Percentiles rank a stretch among this genome's conserved stretches.
Evolutionary conservation across 305 asterid species (phyloP).

Genomic region (Petunia hybrid): DNA sequence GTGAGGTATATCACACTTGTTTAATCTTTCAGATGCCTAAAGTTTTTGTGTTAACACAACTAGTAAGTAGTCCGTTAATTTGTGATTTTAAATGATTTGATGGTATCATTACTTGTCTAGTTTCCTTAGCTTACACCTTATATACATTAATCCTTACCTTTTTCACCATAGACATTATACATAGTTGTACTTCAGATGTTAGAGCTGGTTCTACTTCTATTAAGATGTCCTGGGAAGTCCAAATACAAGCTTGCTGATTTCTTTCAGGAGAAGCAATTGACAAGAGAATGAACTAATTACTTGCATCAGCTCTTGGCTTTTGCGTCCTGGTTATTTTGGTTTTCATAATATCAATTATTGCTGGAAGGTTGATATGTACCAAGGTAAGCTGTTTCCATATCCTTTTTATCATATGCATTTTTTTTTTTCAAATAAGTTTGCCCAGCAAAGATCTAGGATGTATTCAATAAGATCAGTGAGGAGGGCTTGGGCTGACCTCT

Average conservation of each 20-base stretch:
- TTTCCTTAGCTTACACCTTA: neutral
- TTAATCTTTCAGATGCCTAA: neutral
- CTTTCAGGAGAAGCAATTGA: constrained; percentile 49
- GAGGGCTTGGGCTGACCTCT: too few species aligned
- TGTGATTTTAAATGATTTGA: neutral
- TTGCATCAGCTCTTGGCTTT: constrained; percentile 63
- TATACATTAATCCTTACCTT: constrained; percentile 19
- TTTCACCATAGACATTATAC: constrained; percentile 59
- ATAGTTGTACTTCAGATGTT: constrained; percentile 61
- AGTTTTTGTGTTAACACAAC: neutral
- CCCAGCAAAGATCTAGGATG: too few species aligned
- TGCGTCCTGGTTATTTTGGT: constrained; percentile 63
- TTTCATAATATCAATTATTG: constrained; percentile 59
- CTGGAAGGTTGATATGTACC: constrained; percentile 54
- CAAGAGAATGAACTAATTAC: constrained; percentile 63
- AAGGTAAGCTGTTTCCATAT: constrained; percentile 52
- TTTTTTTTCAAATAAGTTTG: too few species aligned
- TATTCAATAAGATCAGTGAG: too few species aligned
- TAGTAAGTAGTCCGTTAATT: neutral
- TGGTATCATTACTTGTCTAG: neutral
- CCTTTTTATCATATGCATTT: neutral
- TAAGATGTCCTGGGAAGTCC: constrained; percentile 61
- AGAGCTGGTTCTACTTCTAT: constrained; percentile 73
- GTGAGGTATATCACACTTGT: neutral
- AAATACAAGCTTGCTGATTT: constrained; percentile 58